Evolutionary conservation across 495 filamentous ascomycete species (phyloP), one percentile per base, ranked within the genome.

Genomic region (Podospora sp.): DNA sequence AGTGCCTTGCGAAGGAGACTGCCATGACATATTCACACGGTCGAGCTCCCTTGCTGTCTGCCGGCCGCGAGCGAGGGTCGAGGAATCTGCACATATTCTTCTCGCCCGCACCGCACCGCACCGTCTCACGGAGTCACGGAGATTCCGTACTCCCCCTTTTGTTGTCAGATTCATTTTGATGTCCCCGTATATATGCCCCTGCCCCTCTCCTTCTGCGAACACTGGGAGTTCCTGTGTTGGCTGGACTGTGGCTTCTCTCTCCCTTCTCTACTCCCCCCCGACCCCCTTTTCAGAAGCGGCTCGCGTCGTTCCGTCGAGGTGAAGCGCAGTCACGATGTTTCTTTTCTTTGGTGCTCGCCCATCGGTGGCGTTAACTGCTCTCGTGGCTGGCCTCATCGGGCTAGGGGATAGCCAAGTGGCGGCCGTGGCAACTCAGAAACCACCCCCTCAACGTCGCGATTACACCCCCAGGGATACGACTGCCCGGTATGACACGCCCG

Each of bases 261-360:
- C 40, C 40, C 40, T 46, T 4, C 12, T 11, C 40, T 46, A 46
- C 40, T 46, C 40, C 14, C 40, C 40, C 40, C 14, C 40, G 40
- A 11, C 5, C 40, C 40, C 40, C 40, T 26, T 57, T 25, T 57
- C 21, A 20, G 6, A 14, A 18, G 53, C 53, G 26, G 12, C 11
- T 21, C 22, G 53, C 21, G 6, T 57, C 22, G 9, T 57, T 25
- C 5, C 40, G 11, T 21, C 22, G 21, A 53, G 7, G 53, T 26
- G 26, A 57, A 57, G 40, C 40, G 40, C 40, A 46, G 40, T 11
- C 11, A 65, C 22, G 35, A 68, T 68, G 66, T 35, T 58, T 22
- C 51, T 63, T 25, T 25, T 60, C 36, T 46, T 46, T 46, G 40
- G 22, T n/a, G 53, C 33, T 50, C 49, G 56, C 33, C n/a, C 24